phyloP scores from a whole-genome alignment of 192 early-diverging fungal species.

The Coemansia sp. region DNA sequence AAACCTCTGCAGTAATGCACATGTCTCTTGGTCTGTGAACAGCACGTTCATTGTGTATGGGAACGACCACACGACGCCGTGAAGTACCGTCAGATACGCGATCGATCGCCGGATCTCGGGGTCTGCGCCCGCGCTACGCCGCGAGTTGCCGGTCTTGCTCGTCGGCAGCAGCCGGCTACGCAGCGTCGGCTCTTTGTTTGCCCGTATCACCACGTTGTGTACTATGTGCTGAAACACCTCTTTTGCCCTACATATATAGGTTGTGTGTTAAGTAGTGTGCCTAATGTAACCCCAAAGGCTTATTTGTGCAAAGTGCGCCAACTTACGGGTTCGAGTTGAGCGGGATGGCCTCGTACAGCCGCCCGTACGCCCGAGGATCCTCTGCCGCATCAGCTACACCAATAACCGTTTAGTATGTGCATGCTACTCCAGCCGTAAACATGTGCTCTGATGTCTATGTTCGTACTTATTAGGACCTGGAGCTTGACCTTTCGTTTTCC shows the following conservation, averaged over 20 bases:
- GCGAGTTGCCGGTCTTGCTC: constrained; percentile 5
- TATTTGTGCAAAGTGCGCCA: background rate
- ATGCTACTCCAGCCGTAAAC: background rate
- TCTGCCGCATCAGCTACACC: constrained; percentile 39
- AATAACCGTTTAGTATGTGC: background rate
- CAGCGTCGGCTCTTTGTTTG: constrained; percentile 23
- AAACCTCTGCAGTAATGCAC: constrained; percentile 18
- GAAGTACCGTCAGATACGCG: constrained; percentile 38
- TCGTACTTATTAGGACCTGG: constrained; percentile 42
- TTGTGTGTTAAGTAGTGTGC: background rate
- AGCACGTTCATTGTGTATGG: constrained; percentile 36
- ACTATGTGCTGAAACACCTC: constrained; percentile 43
- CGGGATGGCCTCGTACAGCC: constrained; percentile 34
- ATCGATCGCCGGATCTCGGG: constrained; percentile 24
- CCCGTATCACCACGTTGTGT: constrained; percentile 22
- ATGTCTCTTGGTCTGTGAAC: constrained; percentile 28
- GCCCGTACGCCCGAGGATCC: constrained; percentile 31
- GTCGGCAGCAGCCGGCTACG: constrained; percentile 28
- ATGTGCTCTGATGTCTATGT: background rate
- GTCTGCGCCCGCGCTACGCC: constrained; percentile 3
- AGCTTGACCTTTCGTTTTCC: constrained; percentile 48
- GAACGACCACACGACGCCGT: constrained; percentile 47
- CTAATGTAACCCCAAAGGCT: background rate
- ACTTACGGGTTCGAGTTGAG: constrained; percentile 46
- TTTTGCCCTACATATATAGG: constrained; percentile 17